Percentiles rank a stretch among this genome's conserved stretches.
Evolutionary conservation across 257 asterid genomes (phyloP).

Genomic region (Solanum habrochaites): DNA sequence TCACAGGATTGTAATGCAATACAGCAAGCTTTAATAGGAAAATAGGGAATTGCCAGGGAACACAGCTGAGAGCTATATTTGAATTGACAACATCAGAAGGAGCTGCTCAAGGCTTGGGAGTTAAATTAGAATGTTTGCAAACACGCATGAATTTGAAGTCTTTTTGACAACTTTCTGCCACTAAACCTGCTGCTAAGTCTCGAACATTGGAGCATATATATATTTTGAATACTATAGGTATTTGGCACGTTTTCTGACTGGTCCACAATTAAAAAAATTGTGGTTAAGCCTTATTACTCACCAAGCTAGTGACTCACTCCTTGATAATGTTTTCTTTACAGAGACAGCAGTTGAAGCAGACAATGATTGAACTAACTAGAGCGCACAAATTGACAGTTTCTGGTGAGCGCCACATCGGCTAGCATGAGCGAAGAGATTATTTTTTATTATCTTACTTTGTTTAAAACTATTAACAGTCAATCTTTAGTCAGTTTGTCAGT

Average conservation of each 20-base stretch:
- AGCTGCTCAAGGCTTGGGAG: not conserved
- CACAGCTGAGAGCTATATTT: not conserved
- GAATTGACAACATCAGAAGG: not conserved
- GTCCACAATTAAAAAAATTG: not conserved
- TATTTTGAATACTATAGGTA: not conserved
- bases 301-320: not conserved
- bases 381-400: not conserved
- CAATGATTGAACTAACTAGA: not conserved
- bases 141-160: not conserved
- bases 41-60: not conserved
- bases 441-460: not conserved
- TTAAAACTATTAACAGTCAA: not conserved
- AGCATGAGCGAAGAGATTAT: not conserved
- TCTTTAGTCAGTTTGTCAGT: not conserved
- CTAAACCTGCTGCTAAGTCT: not conserved
- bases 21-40: not conserved
- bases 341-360: not conserved
- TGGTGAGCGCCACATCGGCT: not conserved
- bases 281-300: not conserved
- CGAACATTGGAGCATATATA: not conserved
- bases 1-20: not conserved
- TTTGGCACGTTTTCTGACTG: not conserved
- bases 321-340: not conserved
- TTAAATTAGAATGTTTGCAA: not conserved
- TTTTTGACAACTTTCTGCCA: not conserved